Conservation (phyloP, 345 rosid species). For the Physaria fendleri region DNA sequence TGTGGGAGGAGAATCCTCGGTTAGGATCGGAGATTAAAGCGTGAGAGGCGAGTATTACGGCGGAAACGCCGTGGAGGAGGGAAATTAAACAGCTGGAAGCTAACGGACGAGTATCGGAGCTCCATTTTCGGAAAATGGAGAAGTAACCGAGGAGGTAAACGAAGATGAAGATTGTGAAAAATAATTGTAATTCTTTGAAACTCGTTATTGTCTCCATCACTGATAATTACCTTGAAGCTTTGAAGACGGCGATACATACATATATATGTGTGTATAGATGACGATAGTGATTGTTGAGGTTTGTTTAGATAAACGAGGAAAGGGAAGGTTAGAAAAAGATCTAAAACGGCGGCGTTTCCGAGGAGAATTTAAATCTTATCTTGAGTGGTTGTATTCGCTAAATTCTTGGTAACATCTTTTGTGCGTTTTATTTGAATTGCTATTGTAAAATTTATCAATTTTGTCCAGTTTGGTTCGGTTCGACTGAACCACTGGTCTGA, state of each 20-base stretch:
- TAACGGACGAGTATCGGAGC: constrained; percentile 20
- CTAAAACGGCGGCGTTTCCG: constrained; percentile 19
- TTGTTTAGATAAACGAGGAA: constrained; percentile 17
- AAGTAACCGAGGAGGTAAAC: constrained; percentile 15
- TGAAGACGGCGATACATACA: not conserved
- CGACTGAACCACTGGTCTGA: too few species aligned
- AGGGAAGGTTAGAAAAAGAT: not conserved
- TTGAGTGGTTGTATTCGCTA: too few species aligned
- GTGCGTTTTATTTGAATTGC: too few species aligned
- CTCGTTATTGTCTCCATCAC: constrained; percentile 9
- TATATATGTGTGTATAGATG: not conserved
- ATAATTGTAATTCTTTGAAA: constrained; percentile 16
- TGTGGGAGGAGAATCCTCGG: constrained; percentile 26
- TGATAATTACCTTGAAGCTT: not conserved
- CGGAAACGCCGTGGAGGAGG: constrained; percentile 23
- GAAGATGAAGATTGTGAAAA: constrained; percentile 22
- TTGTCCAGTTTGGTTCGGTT: too few species aligned
- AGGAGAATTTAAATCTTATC: not conserved
- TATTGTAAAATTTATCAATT: too few species aligned
- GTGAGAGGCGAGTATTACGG: constrained; percentile 5
- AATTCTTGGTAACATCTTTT: too few species aligned
- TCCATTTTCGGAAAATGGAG: constrained; percentile 22
- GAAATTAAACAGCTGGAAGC: constrained; percentile 33
- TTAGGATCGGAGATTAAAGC: constrained; percentile 5
- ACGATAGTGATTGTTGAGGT: constrained; percentile 23